Evolutionary conservation across 2,329 filamentous ascomycete genomes (phyloP).

Genomic region (Coniochaeta sp.): DNA sequence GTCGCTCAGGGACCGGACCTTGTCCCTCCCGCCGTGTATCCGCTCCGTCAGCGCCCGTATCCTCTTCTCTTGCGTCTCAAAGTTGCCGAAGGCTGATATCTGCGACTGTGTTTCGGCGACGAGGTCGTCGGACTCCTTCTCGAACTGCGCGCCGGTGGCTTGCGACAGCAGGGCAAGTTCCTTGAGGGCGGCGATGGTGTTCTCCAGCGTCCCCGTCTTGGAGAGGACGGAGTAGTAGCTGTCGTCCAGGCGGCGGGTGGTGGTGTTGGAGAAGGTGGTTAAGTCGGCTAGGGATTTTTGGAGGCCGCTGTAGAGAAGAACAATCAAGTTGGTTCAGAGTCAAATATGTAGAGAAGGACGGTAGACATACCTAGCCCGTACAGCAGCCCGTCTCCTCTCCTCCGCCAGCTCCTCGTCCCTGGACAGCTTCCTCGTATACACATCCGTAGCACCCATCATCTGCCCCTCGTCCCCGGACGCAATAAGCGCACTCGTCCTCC

Average conservation of each 20-base stretch:
- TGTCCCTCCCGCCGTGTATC: slow-evolving; percentile 52
- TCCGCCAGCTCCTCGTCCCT: slow-evolving; percentile 32
- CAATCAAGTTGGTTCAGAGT: not conserved
- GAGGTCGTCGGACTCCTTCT: slow-evolving; percentile 50
- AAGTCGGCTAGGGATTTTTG: slow-evolving; percentile 47
- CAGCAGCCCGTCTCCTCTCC: slow-evolving; percentile 32
- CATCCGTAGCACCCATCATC: not conserved
- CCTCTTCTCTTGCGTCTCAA: slow-evolving; percentile 56
- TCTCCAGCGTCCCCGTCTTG: slow-evolving; percentile 57
- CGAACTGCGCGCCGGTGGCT: slow-evolving; percentile 52
- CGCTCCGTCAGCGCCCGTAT: slow-evolving; percentile 56
- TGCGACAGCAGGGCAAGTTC: slow-evolving; percentile 58
- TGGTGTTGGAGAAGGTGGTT: slow-evolving; percentile 51
- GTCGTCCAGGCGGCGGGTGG: slow-evolving; percentile 62
- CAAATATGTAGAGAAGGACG: slow-evolving; percentile 6
- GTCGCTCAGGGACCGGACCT: slow-evolving; percentile 51
- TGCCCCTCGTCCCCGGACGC: slow-evolving; percentile 7
- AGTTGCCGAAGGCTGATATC: slow-evolving; percentile 53
- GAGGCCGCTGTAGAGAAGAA: slow-evolving; percentile 35
- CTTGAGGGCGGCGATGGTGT: slow-evolving; percentile 57
- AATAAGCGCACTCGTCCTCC: slow-evolving; percentile 31
- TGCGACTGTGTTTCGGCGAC: slow-evolving; percentile 53
- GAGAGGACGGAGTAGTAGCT: slow-evolving; percentile 69
- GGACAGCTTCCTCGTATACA: slow-evolving; percentile 9
- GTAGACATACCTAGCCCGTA: slow-evolving; percentile 30